Base-by-base conservation (phyloP, 306 rosid species). In the Begonia peltatifolia region DNA sequence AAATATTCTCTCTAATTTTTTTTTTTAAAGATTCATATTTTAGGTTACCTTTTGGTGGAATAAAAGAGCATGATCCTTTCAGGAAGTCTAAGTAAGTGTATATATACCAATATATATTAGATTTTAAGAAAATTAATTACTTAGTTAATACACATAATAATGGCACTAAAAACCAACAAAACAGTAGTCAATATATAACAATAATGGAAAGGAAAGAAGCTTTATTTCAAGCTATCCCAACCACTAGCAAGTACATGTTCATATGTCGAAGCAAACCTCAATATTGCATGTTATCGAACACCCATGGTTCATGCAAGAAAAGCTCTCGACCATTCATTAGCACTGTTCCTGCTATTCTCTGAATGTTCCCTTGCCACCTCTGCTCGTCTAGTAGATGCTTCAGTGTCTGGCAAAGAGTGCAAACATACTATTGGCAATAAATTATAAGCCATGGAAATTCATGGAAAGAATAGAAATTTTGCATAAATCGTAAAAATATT, bases 261-360 rank as follows among this genome's bases (percentile, higher is more conserved):
- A 12, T 10, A 47, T 12, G 41, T 12, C 46, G 74, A 61, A 58
- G 38, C 63, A 54, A 63, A 74, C 74, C 71, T 85, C 79, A 89
- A 65, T 72, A 74, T 9, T 22, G 83, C 23, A 83, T 47, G 65
- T 90, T 70, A 69, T 90, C 82, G 68, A 90, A 83, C 54, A 83
- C 87, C 97, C 92, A 85, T 42, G 97, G 95, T 61, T 90, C 79
- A 46, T 73, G 86, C 41, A 53, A 20, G 68, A 90, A 90, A 71
- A 85, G 82, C 84, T 85, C 94, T 53, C 94, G 70, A 20, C 97
- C 95, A 46, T 90, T 90, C 97, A 83, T 78, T 68, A 66, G 86
- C 55, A 76, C 82, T 11, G 77, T 61, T 60, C 97, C 95, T 2
- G 80, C 59, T 9, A 73, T 85, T 94, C 72, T 85, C 97, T 1